phyloP scores from a whole-genome alignment of 768 basidiomycete genomes.

The Phaeolepiota aurea region DNA sequence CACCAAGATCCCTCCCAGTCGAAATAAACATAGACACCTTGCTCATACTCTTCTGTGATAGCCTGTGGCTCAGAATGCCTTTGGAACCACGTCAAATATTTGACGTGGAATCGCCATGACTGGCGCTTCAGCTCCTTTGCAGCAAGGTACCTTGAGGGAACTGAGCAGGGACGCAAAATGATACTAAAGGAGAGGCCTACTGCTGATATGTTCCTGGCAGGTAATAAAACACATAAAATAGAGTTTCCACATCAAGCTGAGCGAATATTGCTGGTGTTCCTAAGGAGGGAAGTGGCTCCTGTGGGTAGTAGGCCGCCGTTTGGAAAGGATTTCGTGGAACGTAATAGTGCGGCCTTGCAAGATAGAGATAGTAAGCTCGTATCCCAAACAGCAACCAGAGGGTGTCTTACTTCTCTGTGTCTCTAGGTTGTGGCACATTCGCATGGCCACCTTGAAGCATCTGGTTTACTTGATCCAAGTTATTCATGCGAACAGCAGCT shows the following conservation, averaged over 20 bases:
- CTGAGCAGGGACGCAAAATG: slow-evolving; percentile 1
- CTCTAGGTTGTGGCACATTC: slow-evolving; percentile 84
- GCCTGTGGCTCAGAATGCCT: slow-evolving; percentile 96
- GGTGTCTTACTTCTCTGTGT: slow-evolving; percentile 82
- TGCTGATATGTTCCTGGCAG: slow-evolving; percentile 97
- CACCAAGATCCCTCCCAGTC: slow-evolving; percentile 99
- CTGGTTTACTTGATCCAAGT: slow-evolving; percentile 86
- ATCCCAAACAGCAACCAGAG: neutral
- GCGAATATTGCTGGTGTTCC: slow-evolving; percentile 80
- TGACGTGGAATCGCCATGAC: slow-evolving; percentile 98
- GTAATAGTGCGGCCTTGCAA: slow-evolving; percentile 86
- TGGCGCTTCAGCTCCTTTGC: slow-evolving; percentile 96
- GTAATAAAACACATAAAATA: slow-evolving; percentile 99
- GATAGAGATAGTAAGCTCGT: slow-evolving; percentile 5
- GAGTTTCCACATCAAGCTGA: slow-evolving; percentile 91
- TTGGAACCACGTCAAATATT: slow-evolving; percentile 99
- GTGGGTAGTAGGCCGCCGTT: slow-evolving; percentile 93
- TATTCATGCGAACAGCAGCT: slow-evolving; percentile 79
- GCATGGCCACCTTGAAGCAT: slow-evolving; percentile 89
- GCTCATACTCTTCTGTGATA: slow-evolving; percentile 98
- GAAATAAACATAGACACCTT: slow-evolving; percentile 98
- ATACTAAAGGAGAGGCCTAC: slow-evolving; percentile 34
- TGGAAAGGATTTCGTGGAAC: slow-evolving; percentile 87
- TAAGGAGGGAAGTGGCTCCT: slow-evolving; percentile 71
- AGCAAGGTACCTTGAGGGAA: slow-evolving; percentile 72